A percentile compares a stretch with the other conserved stretches of the same genome.
Evolutionary conservation across 2,329 filamentous ascomycete species (phyloP).

Genomic region (Sporothrix luriei): DNA sequence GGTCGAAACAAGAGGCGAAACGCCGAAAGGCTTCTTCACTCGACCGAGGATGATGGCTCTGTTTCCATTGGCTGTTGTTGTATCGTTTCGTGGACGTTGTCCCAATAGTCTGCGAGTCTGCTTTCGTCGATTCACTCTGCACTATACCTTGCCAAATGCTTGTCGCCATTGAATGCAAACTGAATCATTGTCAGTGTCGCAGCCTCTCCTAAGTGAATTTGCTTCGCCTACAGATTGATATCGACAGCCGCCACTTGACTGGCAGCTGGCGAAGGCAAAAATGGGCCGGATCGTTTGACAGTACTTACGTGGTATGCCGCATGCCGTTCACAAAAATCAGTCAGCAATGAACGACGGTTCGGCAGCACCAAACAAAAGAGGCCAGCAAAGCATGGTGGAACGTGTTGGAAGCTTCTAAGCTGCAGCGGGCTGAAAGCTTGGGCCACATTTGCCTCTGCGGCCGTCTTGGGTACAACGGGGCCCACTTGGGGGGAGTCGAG

Average conservation of each 20-base stretch:
- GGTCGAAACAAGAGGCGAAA: background rate
- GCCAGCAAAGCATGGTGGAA: constrained; percentile 34
- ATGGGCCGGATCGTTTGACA: background rate
- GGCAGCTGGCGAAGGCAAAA: constrained; percentile 19
- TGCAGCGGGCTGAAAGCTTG: background rate
- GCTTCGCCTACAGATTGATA: background rate
- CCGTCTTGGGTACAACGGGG: constrained; percentile 5
- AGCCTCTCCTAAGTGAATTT: background rate
- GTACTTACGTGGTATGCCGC: too few species aligned
- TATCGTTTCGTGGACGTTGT: too few species aligned
- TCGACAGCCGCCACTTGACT: constrained; percentile 12
- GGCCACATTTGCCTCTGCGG: constrained; percentile 1
- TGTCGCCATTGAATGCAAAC: background rate
- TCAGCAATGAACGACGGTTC: constrained; percentile 7
- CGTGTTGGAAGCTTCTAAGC: constrained; percentile 37
- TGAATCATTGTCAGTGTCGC: background rate
- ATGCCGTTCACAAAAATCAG: background rate
- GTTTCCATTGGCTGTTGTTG: too few species aligned
- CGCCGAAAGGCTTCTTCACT: background rate
- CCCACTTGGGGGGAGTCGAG: constrained; percentile 35
- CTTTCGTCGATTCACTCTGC: background rate
- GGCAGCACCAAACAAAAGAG: constrained; percentile 9
- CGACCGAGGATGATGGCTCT: too few species aligned
- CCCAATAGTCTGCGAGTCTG: background rate
- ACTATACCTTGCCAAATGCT: background rate